Evolutionary conservation across 371 early-diverging fungal genomes (phyloP), one percentile per base, ranked within the genome.

Genomic region (Lichtheimia corymbifera): DNA sequence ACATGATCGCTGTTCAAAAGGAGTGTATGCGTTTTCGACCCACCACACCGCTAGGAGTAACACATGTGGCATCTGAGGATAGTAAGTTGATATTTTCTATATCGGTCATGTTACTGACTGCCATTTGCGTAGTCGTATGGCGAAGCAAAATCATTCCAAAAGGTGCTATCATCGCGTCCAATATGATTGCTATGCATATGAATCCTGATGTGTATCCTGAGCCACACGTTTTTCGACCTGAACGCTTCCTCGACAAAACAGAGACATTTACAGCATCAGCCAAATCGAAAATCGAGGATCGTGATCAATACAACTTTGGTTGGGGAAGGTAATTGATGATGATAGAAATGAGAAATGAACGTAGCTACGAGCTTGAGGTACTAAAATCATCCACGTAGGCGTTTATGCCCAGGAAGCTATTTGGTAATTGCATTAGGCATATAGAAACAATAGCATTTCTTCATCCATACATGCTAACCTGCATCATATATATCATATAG

Each of bases 61-160:
- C 75, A 12, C 77, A 73, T 18, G 53, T 53, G 17, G 57, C 76
- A 2, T 59, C 44, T n/a, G 47, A 64, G 56, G 77, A 80, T 30
- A 44, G 71, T 68, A 74, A 61, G 47, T n/a, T n/a, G 14, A 9
- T 3, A 13, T 2, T 11, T 55, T 28, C 7, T 1, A 22, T 22
- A 2, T 7, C 4, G 28, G 5, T n/a, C n/a, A n/a, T 18, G 3
- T 13, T 54, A 13, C 13, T 4, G 9, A n/a, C 18, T 2, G 50
- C 50, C 9, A 49, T 5, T 3, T 22, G 2, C 15, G 45, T 20
- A 63, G 63, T 63, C 17, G 49, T 52, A 35, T 49, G 69, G 20
- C 55, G 50, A 25, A 73, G 71, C 11, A 64, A 69, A 55, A 41
- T 47, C 9, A 73, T 78, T 6, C 75, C 71, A 4, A 69, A 73